Conservation (phyloP, 805 yeast species). For the Saccharomycopsis olivae region DNA sequence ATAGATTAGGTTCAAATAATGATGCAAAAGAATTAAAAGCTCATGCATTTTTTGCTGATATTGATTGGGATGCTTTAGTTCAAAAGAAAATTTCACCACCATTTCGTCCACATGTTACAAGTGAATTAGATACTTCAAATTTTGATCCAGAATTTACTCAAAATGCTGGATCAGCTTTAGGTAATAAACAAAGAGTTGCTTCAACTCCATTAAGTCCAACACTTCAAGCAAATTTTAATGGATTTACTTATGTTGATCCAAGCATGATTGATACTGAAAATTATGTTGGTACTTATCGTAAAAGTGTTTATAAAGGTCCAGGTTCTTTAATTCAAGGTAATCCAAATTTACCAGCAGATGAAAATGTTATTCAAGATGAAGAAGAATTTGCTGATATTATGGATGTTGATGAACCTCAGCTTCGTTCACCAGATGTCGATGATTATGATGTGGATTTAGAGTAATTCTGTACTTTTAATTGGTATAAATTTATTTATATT, state of each 20-base stretch:
- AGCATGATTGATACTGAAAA: conserved; percentile 65
- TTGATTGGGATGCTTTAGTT: conserved; percentile 77
- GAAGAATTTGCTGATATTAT: conserved; percentile 34
- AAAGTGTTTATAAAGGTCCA: conserved; percentile 34
- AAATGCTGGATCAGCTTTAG: conserved; percentile 72
- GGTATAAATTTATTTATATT: too few species aligned
- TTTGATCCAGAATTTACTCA: conserved; percentile 97
- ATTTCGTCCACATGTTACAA: conserved; percentile 82
- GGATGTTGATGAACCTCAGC: conserved; percentile 21
- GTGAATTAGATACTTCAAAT: conserved; percentile 91
- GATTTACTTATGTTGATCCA: conserved; percentile 93
- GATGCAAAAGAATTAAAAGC: conserved; percentile 90
- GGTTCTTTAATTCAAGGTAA: conserved; percentile 75
- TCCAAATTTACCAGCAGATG: conserved; percentile 73
- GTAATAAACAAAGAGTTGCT: conserved; percentile 9
- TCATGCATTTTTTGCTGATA: conserved; percentile 84
- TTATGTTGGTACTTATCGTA: conserved; percentile 32
- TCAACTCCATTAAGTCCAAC: conserved; percentile 84
- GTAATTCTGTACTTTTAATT: too few species aligned
- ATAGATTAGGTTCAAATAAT: conserved; percentile 80
- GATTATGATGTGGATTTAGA: conserved; percentile 19
- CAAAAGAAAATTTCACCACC: conserved; percentile 90
- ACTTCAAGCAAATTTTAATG: conserved; percentile 91
- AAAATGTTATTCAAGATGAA: conserved; percentile 66
- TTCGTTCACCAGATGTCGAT: conserved; percentile 13